Evolutionary conservation across 2,329 filamentous ascomycete genomes (phyloP).

Genomic region (Shiraia bambusicola): DNA sequence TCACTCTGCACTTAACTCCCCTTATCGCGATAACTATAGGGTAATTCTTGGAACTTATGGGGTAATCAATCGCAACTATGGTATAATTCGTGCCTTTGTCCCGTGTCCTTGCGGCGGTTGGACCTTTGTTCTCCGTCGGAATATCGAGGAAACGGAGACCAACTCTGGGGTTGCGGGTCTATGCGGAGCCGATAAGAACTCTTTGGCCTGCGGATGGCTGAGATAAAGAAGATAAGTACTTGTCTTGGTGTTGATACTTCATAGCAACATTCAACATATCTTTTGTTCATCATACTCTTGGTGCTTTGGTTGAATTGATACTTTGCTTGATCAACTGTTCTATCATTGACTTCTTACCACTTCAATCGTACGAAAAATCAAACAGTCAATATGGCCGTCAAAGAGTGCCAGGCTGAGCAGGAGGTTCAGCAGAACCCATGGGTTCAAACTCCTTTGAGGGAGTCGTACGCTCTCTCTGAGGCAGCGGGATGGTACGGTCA

Average conservation of each 20-base stretch:
- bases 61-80: slow-evolving; percentile 34
- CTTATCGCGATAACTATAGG: slow-evolving; percentile 38
- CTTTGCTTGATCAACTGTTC: not conserved
- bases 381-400: slow-evolving; percentile 1
- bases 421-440: slow-evolving; percentile 52
- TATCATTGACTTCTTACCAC: not conserved
- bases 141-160: slow-evolving; percentile 4
- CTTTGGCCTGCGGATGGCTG: slow-evolving; percentile 1
- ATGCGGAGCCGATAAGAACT: slow-evolving; percentile 28
- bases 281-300: not conserved
- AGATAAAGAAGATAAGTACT: slow-evolving; percentile 13
- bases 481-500: slow-evolving; percentile 68
- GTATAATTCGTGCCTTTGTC: too few species aligned
- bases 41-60: slow-evolving; percentile 38
- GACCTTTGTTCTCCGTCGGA: slow-evolving; percentile 17
- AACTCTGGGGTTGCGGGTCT: slow-evolving; percentile 20
- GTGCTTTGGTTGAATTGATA: not conserved
- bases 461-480: slow-evolving; percentile 66
- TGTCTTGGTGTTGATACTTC: slow-evolving; percentile 2
- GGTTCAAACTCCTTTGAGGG: slow-evolving; percentile 70
- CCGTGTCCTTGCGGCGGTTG: slow-evolving; percentile 8
- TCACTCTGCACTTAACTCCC: slow-evolving; percentile 26
- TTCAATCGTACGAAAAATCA: not conserved
- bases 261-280: slow-evolving; percentile 1
- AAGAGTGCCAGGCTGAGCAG: slow-evolving; percentile 21